Evolutionary conservation across 2,329 filamentous ascomycete species (phyloP).

Genomic region (Westerdykella aurantiaca): DNA sequence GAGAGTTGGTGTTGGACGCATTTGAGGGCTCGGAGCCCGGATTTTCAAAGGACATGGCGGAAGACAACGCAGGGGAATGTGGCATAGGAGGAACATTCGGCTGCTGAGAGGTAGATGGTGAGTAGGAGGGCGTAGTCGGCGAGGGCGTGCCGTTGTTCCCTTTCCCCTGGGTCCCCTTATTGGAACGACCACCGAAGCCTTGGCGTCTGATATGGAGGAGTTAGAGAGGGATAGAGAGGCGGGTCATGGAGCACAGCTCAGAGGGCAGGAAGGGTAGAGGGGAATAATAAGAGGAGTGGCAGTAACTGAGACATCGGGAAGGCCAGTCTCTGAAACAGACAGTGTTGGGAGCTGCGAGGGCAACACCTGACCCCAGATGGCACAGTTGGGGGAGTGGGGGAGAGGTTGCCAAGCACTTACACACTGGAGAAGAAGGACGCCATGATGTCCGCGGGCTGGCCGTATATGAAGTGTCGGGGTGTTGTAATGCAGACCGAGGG

Average conservation of each 20-base stretch:
- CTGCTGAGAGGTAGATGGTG: conserved; percentile 28
- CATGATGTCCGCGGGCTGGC: conserved; percentile 18
- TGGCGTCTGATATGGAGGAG: conserved; percentile 32
- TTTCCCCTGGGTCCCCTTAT: conserved; percentile 36
- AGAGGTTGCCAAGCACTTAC: conserved; percentile 36
- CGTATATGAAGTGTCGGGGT: background rate
- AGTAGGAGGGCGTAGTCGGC: conserved; percentile 29
- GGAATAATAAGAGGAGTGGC: conserved; percentile 6
- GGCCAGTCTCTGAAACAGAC: conserved; percentile 24
- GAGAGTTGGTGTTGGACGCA: conserved; percentile 45
- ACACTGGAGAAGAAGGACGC: conserved; percentile 41
- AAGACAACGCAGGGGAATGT: background rate
- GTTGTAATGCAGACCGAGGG: background rate
- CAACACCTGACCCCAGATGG: conserved; percentile 10
- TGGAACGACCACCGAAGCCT: conserved; percentile 41
- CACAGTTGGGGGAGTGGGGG: conserved; percentile 22
- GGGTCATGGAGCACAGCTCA: conserved; percentile 1
- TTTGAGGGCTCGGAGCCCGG: conserved; percentile 37
- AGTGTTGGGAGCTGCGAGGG: conserved; percentile 18
- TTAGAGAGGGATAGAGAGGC: conserved; percentile 12
- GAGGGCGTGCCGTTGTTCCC: conserved; percentile 34
- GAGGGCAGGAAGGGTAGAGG: background rate
- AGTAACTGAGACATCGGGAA: conserved; percentile 20
- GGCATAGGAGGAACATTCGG: conserved; percentile 23
- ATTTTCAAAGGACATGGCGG: conserved; percentile 60